Evolutionary conservation across 495 filamentous ascomycete genomes (phyloP).

Genomic region (Penicillium malachiteum): DNA sequence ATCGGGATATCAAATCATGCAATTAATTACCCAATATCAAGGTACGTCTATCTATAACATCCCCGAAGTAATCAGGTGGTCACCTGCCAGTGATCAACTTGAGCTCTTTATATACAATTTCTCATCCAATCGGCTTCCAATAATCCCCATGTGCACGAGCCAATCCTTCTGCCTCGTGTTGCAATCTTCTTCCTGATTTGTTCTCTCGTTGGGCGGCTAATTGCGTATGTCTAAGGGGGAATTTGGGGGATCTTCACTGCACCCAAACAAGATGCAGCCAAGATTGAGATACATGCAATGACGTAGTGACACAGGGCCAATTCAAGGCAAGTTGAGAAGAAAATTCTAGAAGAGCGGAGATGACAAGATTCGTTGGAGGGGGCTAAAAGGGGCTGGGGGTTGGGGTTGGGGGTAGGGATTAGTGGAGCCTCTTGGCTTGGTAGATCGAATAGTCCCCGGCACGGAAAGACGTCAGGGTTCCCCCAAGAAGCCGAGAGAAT

Average conservation of each 20-base stretch:
- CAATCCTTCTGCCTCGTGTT: not conserved
- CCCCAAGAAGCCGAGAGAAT: slow-evolving; percentile 37
- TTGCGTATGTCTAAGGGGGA: not conserved
- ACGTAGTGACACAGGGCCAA: not conserved
- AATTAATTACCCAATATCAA: too few species aligned
- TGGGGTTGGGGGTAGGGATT: not conserved
- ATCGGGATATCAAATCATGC: too few species aligned
- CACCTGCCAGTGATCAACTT: slow-evolving; percentile 1
- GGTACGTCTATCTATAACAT: too few species aligned
- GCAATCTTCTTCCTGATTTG: not conserved
- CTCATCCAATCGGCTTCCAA: not conserved
- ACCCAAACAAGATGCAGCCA: not conserved
- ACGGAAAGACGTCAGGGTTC: slow-evolving; percentile 29
- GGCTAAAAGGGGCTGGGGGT: too few species aligned
- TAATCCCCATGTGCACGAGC: not conserved
- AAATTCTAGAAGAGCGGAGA: too few species aligned
- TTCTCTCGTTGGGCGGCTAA: not conserved
- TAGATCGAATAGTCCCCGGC: slow-evolving; percentile 11
- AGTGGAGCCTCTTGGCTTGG: not conserved
- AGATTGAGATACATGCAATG: not conserved
- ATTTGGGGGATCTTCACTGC: not conserved
- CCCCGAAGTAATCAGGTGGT: too few species aligned
- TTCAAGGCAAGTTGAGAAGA: not conserved
- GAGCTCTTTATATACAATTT: not conserved
- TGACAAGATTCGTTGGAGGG: too few species aligned